These are phyloP conservation scores for Plasmodium gaboni DNA, from an alignment of 169 alveolate species.

Conservation along the genomic window DNA sequence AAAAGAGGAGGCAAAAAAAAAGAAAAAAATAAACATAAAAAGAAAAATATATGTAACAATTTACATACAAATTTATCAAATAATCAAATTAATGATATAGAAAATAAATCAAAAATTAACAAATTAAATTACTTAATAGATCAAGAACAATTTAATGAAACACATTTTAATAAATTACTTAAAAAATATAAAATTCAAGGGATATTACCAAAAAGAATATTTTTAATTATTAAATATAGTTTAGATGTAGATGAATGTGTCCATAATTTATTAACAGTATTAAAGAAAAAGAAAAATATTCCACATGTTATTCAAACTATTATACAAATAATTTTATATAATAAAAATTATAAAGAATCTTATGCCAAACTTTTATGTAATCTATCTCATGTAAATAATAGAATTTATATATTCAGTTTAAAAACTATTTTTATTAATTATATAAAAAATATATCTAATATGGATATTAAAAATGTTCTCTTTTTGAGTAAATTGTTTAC, in stretches of 20 bases:
- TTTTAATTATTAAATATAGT: slow-evolving; percentile 57
- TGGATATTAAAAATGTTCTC: slow-evolving; percentile 47
- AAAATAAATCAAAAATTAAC: slow-evolving; percentile 11
- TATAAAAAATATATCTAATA: slow-evolving; percentile 60
- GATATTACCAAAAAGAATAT: slow-evolving; percentile 63
- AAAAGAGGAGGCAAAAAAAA: neutral
- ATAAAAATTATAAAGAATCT: slow-evolving; percentile 62
- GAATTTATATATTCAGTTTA: slow-evolving; percentile 64
- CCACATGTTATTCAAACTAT: slow-evolving; percentile 70
- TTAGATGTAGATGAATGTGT: slow-evolving; percentile 71
- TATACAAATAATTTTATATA: slow-evolving; percentile 56
- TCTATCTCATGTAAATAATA: slow-evolving; percentile 47
- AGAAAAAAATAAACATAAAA: slow-evolving; percentile 1
- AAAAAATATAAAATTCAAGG: slow-evolving; percentile 71
- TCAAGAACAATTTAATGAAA: slow-evolving; percentile 29
- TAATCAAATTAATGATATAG: neutral
- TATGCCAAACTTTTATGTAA: slow-evolving; percentile 40
- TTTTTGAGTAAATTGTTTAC: slow-evolving; percentile 54
- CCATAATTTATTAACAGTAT: slow-evolving; percentile 43
- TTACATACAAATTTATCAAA: neutral
- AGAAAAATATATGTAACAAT: neutral
- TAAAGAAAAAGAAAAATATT: slow-evolving; percentile 65
- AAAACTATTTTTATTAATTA: slow-evolving; percentile 71
- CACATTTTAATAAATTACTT: slow-evolving; percentile 28
- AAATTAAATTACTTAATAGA: slow-evolving; percentile 49